phyloP scores from a whole-genome alignment of 441 rosid genomes.

The Lepidium campestre region DNA sequence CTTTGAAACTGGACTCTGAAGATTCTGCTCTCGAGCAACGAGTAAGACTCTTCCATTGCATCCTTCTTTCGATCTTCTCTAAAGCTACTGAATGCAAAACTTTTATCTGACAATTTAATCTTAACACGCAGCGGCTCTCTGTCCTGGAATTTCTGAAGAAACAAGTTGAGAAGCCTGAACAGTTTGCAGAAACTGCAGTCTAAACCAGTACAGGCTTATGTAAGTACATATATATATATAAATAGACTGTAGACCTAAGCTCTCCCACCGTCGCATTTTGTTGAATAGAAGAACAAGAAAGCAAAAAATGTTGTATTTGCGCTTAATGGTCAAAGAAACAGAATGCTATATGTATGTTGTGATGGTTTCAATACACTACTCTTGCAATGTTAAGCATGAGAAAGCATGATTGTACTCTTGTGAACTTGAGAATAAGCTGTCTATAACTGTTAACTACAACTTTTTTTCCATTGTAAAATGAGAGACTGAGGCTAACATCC shows the following conservation, averaged over 20 bases:
- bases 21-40: constrained; percentile 71
- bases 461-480: background rate
- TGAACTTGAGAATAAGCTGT: constrained; percentile 7
- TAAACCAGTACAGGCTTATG: background rate
- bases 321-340: background rate
- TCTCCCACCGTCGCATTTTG: background rate
- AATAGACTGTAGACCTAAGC: constrained; percentile 10
- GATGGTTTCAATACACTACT: constrained; percentile 9
- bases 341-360: constrained; percentile 20
- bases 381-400: constrained; percentile 4
- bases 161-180: constrained; percentile 54
- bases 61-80: background rate
- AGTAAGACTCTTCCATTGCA: constrained; percentile 37
- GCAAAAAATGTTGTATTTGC: constrained; percentile 10
- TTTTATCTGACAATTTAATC: constrained; percentile 3
- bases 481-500: no score
- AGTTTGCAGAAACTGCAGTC: constrained; percentile 19
- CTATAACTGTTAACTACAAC: background rate
- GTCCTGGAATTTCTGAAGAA: constrained; percentile 74
- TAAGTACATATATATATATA: constrained; percentile 8
- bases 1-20: constrained; percentile 58
- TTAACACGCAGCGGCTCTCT: constrained; percentile 55
- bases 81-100: background rate
- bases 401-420: background rate
- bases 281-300: constrained; percentile 12